phyloP scores from a whole-genome alignment of 495 filamentous ascomycete species.

The Ramalina intermedia region DNA sequence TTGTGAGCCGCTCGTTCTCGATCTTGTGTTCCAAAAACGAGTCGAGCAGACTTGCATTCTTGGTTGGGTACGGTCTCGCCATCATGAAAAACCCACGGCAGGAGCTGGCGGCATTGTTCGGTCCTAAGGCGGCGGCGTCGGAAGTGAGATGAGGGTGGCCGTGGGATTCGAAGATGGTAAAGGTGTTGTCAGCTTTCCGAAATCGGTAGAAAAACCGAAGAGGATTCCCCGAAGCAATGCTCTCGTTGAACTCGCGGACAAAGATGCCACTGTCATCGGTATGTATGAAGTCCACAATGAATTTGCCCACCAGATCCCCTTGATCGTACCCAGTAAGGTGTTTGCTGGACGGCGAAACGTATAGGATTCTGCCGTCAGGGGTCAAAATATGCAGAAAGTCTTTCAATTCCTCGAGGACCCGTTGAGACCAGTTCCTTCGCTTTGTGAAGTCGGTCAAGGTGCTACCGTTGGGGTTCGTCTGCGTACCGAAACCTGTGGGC shows the following conservation, averaged over 20 bases:
- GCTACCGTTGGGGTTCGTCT: slow-evolving; percentile 37
- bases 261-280: slow-evolving; percentile 79
- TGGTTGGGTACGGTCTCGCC: slow-evolving; percentile 80
- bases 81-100: slow-evolving; percentile 92
- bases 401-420: slow-evolving; percentile 76
- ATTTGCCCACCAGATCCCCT: slow-evolving; percentile 55
- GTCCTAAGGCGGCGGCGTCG: slow-evolving; percentile 43
- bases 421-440: slow-evolving; percentile 76
- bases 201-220: slow-evolving; percentile 86
- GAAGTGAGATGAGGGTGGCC: slow-evolving; percentile 81
- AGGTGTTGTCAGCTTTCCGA: slow-evolving; percentile 56
- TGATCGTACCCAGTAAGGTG: slow-evolving; percentile 62
- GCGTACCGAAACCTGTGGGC: slow-evolving; percentile 38
- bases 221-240: slow-evolving; percentile 64
- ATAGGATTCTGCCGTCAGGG: slow-evolving; percentile 66
- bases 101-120: slow-evolving; percentile 45
- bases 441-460: slow-evolving; percentile 72
- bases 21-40: slow-evolving; percentile 96
- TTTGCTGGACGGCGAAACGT: slow-evolving; percentile 68
- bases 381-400: slow-evolving; percentile 83
- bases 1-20: slow-evolving; percentile 78
- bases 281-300: slow-evolving; percentile 71
- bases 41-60: slow-evolving; percentile 70
- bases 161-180: slow-evolving; percentile 72
- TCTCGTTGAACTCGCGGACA: slow-evolving; percentile 78